Percentiles rank a stretch among this genome's conserved stretches.
Conservation (phyloP, 768 basidiomycete species). For the Crucibulum laeve region DNA sequence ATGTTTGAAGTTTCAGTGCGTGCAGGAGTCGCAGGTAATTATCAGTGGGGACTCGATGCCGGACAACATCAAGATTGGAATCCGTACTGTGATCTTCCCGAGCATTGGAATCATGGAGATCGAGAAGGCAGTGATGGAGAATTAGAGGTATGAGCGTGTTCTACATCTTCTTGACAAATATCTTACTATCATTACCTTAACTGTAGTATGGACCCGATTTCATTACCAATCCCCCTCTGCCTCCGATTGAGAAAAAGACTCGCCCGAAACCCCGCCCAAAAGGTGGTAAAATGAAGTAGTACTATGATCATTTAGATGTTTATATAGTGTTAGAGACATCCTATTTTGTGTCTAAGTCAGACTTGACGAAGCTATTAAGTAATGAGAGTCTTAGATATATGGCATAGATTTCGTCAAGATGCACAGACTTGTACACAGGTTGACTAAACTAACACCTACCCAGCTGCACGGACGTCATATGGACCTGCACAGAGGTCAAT, state of each 20-base stretch:
- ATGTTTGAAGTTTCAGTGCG: constrained; percentile 17
- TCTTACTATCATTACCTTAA: neutral
- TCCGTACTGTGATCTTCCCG: constrained; percentile 8
- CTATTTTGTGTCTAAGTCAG: neutral
- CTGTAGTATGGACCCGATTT: neutral
- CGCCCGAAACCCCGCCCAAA: neutral
- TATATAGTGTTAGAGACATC: neutral
- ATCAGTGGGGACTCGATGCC: constrained; percentile 14
- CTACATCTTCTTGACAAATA: neutral
- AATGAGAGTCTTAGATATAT: neutral
- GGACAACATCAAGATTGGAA: constrained; percentile 15
- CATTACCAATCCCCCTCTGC: neutral
- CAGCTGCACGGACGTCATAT: neutral
- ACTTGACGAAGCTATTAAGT: neutral
- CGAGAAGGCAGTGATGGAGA: constrained; percentile 9
- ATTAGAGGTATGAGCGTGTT: constrained; percentile 3
- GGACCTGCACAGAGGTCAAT: neutral
- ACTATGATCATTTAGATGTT: neutral
- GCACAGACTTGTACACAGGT: neutral
- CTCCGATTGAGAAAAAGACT: neutral
- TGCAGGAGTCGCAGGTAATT: constrained; percentile 11
- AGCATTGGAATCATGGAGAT: constrained; percentile 8
- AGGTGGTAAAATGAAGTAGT: neutral
- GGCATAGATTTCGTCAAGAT: neutral
- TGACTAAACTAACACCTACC: neutral